A percentile compares a stretch with the other conserved stretches of the same genome.
phyloP scores from a whole-genome alignment of 176 grass and related monocot species.

The Themeda triandra region DNA sequence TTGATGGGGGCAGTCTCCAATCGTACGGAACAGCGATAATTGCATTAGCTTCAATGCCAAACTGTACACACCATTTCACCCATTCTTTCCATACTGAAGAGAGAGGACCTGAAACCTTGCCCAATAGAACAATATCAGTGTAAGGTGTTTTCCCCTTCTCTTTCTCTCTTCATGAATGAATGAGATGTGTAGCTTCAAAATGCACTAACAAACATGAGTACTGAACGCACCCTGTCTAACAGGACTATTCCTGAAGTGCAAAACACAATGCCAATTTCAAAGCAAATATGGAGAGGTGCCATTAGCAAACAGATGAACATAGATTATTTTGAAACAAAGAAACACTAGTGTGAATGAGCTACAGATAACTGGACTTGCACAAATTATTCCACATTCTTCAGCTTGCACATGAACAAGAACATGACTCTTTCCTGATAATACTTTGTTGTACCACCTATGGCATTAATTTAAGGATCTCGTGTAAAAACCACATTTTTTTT shows the following conservation, averaged over 20 bases:
- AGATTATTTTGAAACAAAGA: not conserved
- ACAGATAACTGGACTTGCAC: not conserved
- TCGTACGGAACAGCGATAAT: conserved; percentile 93
- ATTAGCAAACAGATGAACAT: conserved; percentile 4
- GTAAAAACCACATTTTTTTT: not conserved
- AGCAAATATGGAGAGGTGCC: not conserved
- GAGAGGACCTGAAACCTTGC: conserved; percentile 74
- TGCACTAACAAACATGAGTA: not conserved
- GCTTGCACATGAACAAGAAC: not conserved
- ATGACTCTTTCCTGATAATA: not conserved
- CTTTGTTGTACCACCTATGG: not conserved
- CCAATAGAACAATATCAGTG: conserved; percentile 33
- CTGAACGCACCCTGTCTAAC: not conserved
- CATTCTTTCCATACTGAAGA: conserved; percentile 99
- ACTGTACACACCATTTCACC: conserved; percentile 98
- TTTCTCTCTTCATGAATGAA: conserved; percentile 9
- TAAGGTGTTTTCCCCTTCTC: not conserved
- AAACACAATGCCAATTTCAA: not conserved
- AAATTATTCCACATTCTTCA: not conserved
- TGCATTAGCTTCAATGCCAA: conserved; percentile 97
- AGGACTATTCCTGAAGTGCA: not conserved
- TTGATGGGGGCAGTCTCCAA: conserved; percentile 87
- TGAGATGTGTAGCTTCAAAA: not conserved
- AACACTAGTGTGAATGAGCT: not conserved
- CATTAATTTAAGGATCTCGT: not conserved